Evolutionary conservation across 345 rosid species (phyloP).

Genomic region (Euphorbia pulcherrima): DNA sequence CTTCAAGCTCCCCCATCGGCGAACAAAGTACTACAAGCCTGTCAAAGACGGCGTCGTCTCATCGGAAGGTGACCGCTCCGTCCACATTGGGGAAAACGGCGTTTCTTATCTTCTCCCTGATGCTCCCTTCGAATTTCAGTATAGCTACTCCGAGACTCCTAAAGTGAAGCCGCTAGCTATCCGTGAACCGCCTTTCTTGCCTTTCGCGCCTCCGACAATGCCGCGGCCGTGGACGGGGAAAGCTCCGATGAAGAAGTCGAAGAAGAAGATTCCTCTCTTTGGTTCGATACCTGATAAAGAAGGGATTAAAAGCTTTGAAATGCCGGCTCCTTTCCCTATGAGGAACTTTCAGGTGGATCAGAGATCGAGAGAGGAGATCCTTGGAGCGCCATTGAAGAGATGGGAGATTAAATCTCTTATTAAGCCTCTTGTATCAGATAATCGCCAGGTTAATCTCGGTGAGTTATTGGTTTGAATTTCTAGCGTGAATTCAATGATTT

Average conservation of each 20-base stretch:
- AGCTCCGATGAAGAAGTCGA: conserved; percentile 73
- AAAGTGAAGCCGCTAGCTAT: conserved; percentile 80
- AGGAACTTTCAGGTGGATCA: conserved; percentile 68
- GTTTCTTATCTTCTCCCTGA: conserved; percentile 84
- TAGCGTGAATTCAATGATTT: neutral
- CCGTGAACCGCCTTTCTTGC: conserved; percentile 88
- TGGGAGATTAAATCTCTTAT: conserved; percentile 78
- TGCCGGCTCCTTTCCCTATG: conserved; percentile 59
- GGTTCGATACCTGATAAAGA: conserved; percentile 64
- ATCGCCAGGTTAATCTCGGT: conserved; percentile 93
- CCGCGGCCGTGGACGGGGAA: conserved; percentile 98
- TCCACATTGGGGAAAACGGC: conserved; percentile 69
- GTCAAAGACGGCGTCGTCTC: conserved; percentile 58
- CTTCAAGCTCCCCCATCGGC: conserved; percentile 59
- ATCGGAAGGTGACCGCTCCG: conserved; percentile 68
- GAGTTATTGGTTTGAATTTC: conserved; percentile 17
- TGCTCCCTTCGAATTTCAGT: conserved; percentile 93
- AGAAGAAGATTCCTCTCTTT: conserved; percentile 76
- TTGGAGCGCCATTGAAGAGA: conserved; percentile 76
- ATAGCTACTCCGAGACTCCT: conserved; percentile 83
- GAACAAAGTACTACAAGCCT: conserved; percentile 67
- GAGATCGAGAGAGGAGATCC: conserved; percentile 58
- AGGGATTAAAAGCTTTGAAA: conserved; percentile 63
- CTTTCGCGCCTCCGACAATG: conserved; percentile 93
- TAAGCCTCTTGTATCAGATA: conserved; percentile 61